A percentile compares a stretch with the other conserved stretches of the same genome.
Evolutionary conservation across 1,139 yeast genomes (phyloP).

Genomic region (Waltiozyma solani): DNA sequence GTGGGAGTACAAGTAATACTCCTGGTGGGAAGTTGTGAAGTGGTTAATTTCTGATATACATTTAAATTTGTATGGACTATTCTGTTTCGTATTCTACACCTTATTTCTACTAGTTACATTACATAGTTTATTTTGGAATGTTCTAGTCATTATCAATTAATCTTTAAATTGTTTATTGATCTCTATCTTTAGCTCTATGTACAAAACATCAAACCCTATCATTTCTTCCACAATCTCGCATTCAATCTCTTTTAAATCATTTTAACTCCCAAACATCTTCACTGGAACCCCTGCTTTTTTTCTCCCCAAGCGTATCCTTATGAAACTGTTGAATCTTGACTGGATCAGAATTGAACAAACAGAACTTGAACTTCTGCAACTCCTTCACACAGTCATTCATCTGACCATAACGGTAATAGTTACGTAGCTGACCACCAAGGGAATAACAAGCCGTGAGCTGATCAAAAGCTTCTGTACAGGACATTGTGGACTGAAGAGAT

Average conservation of each 20-base stretch:
- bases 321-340: conserved; percentile 62
- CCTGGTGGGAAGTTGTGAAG: conserved; percentile 16
- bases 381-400: conserved; percentile 62
- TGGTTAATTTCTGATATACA: too few relatives aligned
- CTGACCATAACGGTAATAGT: conserved; percentile 75
- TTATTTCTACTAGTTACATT: too few relatives aligned
- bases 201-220: background rate
- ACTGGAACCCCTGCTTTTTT: conserved; percentile 56
- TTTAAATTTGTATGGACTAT: too few relatives aligned
- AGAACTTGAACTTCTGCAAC: conserved; percentile 72
- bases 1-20: conserved; percentile 5
- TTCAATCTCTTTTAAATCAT: background rate
- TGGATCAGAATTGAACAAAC: conserved; percentile 48
- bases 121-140: too few relatives aligned
- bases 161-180: too few relatives aligned
- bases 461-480: conserved; percentile 76
- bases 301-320: conserved; percentile 50
- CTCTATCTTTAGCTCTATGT: too few relatives aligned
- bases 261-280: conserved; percentile 72
- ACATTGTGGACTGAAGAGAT: conserved; percentile 35
- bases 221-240: background rate
- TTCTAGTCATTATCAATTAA: too few relatives aligned
- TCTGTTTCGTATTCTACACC: too few relatives aligned
- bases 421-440: conserved; percentile 77
- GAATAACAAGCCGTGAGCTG: conserved; percentile 82